Evolutionary conservation across 129 eudicot species (phyloP).

Genomic region (Calendula officinalis): DNA sequence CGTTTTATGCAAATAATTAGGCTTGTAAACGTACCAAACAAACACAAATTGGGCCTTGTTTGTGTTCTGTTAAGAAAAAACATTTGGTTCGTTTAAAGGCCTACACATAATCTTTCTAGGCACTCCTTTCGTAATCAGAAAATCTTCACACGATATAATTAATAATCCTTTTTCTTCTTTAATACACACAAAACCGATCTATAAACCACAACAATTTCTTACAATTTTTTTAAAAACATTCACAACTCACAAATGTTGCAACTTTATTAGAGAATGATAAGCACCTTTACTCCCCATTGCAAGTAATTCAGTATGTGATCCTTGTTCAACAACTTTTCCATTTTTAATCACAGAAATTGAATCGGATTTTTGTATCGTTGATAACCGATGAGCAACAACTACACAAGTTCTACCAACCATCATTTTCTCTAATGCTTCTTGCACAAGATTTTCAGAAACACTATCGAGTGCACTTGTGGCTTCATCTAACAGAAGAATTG

Average conservation of each 20-base stretch:
- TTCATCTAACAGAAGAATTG: conserved; percentile 61
- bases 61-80: no score
- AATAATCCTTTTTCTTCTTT: neutral
- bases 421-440: conserved; percentile 63
- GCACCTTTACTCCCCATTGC: conserved; percentile 43
- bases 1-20: neutral
- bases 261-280: conserved; percentile 52
- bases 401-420: conserved; percentile 67
- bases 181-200: neutral
- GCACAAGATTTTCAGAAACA: conserved; percentile 59
- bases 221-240: neutral
- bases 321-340: conserved; percentile 70
- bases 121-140: neutral
- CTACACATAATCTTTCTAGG: neutral
- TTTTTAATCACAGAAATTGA: conserved; percentile 51
- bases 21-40: no score
- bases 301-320: conserved; percentile 58
- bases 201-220: neutral
- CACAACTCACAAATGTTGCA: conserved; percentile 38
- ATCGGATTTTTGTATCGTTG: conserved; percentile 62
- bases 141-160: neutral
- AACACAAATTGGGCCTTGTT: no score
- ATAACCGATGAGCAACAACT: conserved; percentile 63
- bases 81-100: no score
- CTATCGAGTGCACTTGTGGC: conserved; percentile 79